phyloP scores from a whole-genome alignment of 768 basidiomycete genomes.

The Auricularia cornea region DNA sequence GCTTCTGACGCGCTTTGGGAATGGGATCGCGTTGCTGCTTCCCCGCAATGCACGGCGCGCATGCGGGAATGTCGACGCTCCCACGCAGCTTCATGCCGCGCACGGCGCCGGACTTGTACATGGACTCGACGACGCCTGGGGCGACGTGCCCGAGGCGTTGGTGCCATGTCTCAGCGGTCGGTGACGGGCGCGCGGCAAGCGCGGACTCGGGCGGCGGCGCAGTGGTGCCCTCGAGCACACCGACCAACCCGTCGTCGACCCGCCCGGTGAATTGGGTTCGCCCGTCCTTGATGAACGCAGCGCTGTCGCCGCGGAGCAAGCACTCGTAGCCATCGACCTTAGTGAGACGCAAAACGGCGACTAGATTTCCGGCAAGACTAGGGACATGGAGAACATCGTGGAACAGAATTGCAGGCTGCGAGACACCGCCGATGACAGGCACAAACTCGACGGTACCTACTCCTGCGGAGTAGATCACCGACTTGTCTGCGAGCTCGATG shows the following conservation, averaged over 20 bases:
- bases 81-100: background rate
- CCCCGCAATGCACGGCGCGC: background rate
- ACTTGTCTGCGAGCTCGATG: slow-evolving; percentile 19
- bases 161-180: background rate
- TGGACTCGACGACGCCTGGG: background rate
- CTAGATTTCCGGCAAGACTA: slow-evolving; percentile 7
- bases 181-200: background rate
- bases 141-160: background rate
- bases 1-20: background rate
- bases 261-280: background rate
- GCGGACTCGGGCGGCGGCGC: background rate
- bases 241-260: background rate
- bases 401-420: background rate
- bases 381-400: slow-evolving; percentile 17
- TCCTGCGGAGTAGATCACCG: slow-evolving; percentile 18
- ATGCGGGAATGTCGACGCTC: background rate
- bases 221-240: background rate
- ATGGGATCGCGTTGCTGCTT: background rate
- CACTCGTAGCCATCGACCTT: background rate
- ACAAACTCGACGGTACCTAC: slow-evolving; percentile 19
- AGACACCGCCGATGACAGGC: slow-evolving; percentile 8
- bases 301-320: background rate
- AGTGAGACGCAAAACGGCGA: slow-evolving; percentile 1
- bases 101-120: background rate
- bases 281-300: background rate